Conservation (phyloP, 2,329 filamentous ascomycete genomes). For the Alternaria triticimaculans region DNA sequence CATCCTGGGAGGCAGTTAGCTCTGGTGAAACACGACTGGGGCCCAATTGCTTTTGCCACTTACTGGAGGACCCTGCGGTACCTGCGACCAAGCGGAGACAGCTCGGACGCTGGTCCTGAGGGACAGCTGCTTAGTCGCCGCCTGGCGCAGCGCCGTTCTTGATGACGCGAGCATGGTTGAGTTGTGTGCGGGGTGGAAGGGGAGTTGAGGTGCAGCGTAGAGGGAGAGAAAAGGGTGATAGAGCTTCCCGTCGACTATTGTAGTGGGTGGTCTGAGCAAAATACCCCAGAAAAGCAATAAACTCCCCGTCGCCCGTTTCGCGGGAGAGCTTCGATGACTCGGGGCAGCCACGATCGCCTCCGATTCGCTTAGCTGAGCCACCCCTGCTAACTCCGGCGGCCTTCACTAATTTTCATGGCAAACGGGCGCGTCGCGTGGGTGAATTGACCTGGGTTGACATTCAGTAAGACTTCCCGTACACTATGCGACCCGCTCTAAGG, state of each 20-base stretch:
- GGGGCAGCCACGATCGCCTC: constrained; percentile 15
- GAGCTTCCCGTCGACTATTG: constrained; percentile 16
- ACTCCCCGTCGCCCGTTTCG: constrained; percentile 22
- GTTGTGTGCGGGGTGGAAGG: constrained; percentile 12
- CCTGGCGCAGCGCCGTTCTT: constrained; percentile 48
- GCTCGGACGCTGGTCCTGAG: constrained; percentile 59
- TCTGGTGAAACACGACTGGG: constrained; percentile 17
- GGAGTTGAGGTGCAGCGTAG: constrained; percentile 9
- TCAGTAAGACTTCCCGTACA: constrained; percentile 8
- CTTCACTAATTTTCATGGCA: constrained; percentile 27
- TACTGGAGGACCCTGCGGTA: constrained; percentile 93
- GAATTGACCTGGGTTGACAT: not conserved
- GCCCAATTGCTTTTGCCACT: constrained; percentile 49
- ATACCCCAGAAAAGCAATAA: constrained; percentile 38
- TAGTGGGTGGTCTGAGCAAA: constrained; percentile 31
- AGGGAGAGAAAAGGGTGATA: constrained; percentile 16
- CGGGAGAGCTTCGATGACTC: constrained; percentile 21
- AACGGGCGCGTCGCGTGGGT: constrained; percentile 17
- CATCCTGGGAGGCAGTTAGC: constrained; percentile 45
- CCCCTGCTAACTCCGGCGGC: constrained; percentile 23
- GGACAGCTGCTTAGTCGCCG: constrained; percentile 43
- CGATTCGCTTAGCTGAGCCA: constrained; percentile 21
- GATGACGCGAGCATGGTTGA: constrained; percentile 47
- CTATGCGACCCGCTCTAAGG: constrained; percentile 43
- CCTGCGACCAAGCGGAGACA: constrained; percentile 86